Conservation (phyloP, 2,329 filamentous ascomycete species). For the Talaromyces sp. region DNA sequence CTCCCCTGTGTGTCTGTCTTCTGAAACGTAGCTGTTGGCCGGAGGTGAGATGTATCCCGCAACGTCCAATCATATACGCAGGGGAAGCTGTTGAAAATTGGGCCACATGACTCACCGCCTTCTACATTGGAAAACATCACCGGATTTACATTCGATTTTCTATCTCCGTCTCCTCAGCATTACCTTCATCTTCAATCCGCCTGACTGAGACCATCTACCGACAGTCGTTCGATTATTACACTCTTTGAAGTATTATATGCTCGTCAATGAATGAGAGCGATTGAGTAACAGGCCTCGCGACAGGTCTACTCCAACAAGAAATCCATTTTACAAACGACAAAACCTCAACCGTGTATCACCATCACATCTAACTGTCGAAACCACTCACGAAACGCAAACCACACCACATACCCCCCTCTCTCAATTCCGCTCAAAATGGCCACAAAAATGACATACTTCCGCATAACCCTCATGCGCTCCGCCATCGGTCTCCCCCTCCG, state of each 20-base stretch:
- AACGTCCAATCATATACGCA: constrained; percentile 6
- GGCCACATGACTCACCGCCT: constrained; percentile 39
- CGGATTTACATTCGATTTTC: not conserved
- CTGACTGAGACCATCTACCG: too few relatives aligned
- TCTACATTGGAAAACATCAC: constrained; percentile 18
- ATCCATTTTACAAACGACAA: not conserved
- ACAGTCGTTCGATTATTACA: too few relatives aligned
- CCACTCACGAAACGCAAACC: not conserved
- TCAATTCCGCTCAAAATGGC: not conserved
- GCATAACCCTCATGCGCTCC: constrained; percentile 84
- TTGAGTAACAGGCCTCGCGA: not conserved
- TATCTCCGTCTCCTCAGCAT: not conserved
- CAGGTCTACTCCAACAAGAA: not conserved
- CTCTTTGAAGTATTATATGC: not conserved
- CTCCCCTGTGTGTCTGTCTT: not conserved
- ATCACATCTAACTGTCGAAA: not conserved
- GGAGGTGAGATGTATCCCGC: not conserved
- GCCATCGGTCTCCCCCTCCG: constrained; percentile 83
- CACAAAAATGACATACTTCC: constrained; percentile 71
- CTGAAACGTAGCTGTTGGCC: constrained; percentile 7
- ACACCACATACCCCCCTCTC: too few relatives aligned
- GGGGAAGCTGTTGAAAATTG: constrained; percentile 2
- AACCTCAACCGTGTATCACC: not conserved
- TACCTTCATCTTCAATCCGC: too few relatives aligned
- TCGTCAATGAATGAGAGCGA: not conserved